A percentile compares a stretch with the other conserved stretches of the same genome.
Evolutionary conservation across 1,284 basidiomycete species (phyloP).

Genomic region (Leccinum angustisporum): DNA sequence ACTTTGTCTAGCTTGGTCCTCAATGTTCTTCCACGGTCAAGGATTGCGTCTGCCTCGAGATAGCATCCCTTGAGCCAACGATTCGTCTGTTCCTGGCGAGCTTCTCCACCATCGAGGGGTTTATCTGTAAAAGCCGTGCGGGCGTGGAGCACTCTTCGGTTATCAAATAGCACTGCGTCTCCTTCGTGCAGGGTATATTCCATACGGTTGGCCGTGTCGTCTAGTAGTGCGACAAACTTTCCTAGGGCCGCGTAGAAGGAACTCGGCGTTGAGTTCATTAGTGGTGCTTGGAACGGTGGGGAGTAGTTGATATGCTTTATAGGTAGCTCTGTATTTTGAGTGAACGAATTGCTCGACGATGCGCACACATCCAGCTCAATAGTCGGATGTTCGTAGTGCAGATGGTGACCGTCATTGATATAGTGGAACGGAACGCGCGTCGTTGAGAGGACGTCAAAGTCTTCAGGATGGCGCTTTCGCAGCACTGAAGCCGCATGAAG

Average conservation of each 20-base stretch:
- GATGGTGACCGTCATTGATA: slow-evolving; percentile 86
- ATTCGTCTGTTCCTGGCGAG: slow-evolving; percentile 42
- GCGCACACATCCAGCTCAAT: slow-evolving; percentile 58
- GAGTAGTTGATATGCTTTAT: slow-evolving; percentile 85
- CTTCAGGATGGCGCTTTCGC: slow-evolving; percentile 46
- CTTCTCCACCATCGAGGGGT: slow-evolving; percentile 11
- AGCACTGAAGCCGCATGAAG: slow-evolving; percentile 67
- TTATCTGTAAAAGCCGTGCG: slow-evolving; percentile 74
- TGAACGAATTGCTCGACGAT: slow-evolving; percentile 11
- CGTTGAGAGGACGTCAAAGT: slow-evolving; percentile 61
- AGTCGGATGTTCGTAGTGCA: slow-evolving; percentile 78
- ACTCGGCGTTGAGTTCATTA: slow-evolving; percentile 48
- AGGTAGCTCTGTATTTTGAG: slow-evolving; percentile 9
- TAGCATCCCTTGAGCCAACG: slow-evolving; percentile 78
- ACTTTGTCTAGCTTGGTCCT: slow-evolving; percentile 17
- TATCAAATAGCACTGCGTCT: slow-evolving; percentile 91
- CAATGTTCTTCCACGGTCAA: slow-evolving; percentile 50
- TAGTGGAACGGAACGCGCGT: slow-evolving; percentile 87
- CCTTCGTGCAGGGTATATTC: slow-evolving; percentile 78
- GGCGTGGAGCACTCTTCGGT: slow-evolving; percentile 89
- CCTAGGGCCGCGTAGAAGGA: slow-evolving; percentile 68
- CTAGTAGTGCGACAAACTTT: slow-evolving; percentile 63
- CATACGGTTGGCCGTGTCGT: slow-evolving; percentile 55
- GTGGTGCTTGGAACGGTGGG: slow-evolving; percentile 92
- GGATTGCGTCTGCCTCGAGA: slow-evolving; percentile 65